Evolutionary conservation across 1,139 yeast species (phyloP).

Genomic region (Sugiyamaella xylanicola): DNA sequence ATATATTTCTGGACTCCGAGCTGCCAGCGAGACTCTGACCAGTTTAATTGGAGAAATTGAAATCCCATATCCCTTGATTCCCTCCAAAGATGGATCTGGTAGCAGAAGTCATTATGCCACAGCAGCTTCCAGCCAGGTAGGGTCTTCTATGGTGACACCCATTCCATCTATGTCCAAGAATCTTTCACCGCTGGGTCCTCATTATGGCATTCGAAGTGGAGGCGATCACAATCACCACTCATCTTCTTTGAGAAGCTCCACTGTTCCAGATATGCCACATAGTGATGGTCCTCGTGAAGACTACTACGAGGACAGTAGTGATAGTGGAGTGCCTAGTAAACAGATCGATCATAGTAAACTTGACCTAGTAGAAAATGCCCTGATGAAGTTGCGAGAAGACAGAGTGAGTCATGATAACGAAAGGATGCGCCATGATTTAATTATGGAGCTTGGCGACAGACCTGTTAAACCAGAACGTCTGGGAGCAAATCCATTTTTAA

Average conservation of each 20-base stretch:
- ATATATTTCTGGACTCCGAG: conserved; percentile 47
- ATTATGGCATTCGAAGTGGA: conserved; percentile 17
- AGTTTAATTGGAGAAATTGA: conserved; percentile 46
- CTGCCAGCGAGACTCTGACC: conserved; percentile 47
- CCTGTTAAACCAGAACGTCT: conserved; percentile 46
- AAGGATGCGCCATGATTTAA: conserved; percentile 41
- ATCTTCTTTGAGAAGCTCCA: conserved; percentile 13
- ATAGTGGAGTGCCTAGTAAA: conserved; percentile 10
- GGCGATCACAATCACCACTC: conserved; percentile 3
- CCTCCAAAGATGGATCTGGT: conserved; percentile 31
- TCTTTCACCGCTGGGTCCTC: conserved; percentile 20
- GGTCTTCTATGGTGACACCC: conserved; percentile 24
- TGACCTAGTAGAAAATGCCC: conserved; percentile 23
- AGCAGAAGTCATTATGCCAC: conserved; percentile 22
- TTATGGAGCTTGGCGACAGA: conserved; percentile 43
- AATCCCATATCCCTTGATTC: conserved; percentile 45
- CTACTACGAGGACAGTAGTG: conserved; percentile 13
- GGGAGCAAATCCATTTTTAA: conserved; percentile 48
- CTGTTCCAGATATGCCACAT: not conserved
- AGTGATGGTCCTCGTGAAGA: conserved; percentile 15
- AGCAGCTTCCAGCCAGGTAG: conserved; percentile 20
- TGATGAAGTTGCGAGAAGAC: conserved; percentile 34
- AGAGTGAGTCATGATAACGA: conserved; percentile 38
- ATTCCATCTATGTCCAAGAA: conserved; percentile 20
- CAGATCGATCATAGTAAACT: conserved; percentile 22